Evolutionary conservation across 1,284 basidiomycete genomes (phyloP).

Genomic region (Xerocomus tenax): DNA sequence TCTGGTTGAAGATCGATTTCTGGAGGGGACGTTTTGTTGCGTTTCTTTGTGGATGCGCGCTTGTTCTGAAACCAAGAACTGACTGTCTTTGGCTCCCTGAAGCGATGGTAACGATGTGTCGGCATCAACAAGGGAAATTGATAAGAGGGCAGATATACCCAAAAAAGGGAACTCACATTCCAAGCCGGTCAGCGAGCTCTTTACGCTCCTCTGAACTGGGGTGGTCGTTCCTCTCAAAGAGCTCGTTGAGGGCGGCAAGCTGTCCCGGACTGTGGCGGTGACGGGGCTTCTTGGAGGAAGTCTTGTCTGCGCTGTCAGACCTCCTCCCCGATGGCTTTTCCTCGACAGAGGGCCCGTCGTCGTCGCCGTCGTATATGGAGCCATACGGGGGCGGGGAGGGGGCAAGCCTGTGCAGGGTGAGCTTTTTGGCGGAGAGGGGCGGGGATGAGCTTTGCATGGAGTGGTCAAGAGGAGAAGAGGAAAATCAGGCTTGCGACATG

Average conservation of each 20-base stretch:
- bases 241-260: slow-evolving; percentile 63
- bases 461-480: slow-evolving; percentile 23
- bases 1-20: slow-evolving; percentile 12
- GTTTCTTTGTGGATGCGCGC: slow-evolving; percentile 71
- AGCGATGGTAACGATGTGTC: slow-evolving; percentile 12
- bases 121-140: slow-evolving; percentile 13
- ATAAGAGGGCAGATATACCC: slow-evolving; percentile 24
- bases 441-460: slow-evolving; percentile 32
- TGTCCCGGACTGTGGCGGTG: slow-evolving; percentile 65
- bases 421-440: slow-evolving; percentile 26
- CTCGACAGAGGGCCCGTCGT: slow-evolving; percentile 26
- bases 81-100: slow-evolving; percentile 72
- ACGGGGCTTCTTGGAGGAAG: slow-evolving; percentile 54
- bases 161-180: slow-evolving; percentile 50
- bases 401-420: slow-evolving; percentile 7
- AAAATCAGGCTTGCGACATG: slow-evolving; percentile 32
- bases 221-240: slow-evolving; percentile 68
- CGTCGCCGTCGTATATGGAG: slow-evolving; percentile 17
- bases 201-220: slow-evolving; percentile 61
- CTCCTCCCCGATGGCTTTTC: slow-evolving; percentile 33
- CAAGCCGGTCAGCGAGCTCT: slow-evolving; percentile 56
- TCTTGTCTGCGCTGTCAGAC: slow-evolving; percentile 22
- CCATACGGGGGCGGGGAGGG: slow-evolving; percentile 11
- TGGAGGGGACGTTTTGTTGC: slow-evolving; percentile 33
- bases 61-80: slow-evolving; percentile 81